Evolutionary conservation across 176 grass and related monocot species (phyloP), one percentile per base, ranked within the genome.

Genomic region (Oryza meridionalis): DNA sequence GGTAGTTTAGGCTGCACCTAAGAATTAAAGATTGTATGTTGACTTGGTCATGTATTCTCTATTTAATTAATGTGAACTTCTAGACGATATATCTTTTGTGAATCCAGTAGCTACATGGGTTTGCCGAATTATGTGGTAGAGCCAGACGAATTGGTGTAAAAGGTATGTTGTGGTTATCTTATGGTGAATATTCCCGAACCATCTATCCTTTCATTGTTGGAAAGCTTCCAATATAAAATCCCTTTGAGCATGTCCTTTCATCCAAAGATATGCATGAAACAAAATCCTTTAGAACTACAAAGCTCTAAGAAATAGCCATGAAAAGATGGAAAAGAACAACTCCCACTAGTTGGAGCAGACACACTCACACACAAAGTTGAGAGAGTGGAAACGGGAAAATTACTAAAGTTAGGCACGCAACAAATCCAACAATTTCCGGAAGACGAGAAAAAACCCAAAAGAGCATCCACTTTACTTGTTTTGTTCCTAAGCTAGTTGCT

Each of bases 391-490:
- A 62, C 8, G n/a, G 16, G 27, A 74, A 47, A 61, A 58, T 27
- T 0, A 33, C 19, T 31, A 82, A 58, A 68, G 69, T 73, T 78
- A 37, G 46, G 84, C 63, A 58, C 21, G 16, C 7, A 73, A 15
- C 53, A 67, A 65, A 58, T 76, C 68, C 45, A 21, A n/a, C 46
- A 32, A 35, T 25, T 31, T 51, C 19, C 26, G 25, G 22, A 32
- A 51, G 11, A 29, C 62, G 13, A 11, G 6, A 66, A 84, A 11
- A 38, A 17, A 19, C 59, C 8, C 44, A 35, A 75, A 84, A 46
- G 46, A 1, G 11, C 35, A 38, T 21, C 81, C 76, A 15, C 81
- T 84, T 75, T 80, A 25, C 65, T 14, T 49, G 14, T 66, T 37
- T 27, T 44, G 46, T 19, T n/a, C 55, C 70, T 50, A 31, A 32